Base-by-base conservation (phyloP, 2,329 filamentous ascomycete species). In the Ophidiomyces ophidiicola region DNA sequence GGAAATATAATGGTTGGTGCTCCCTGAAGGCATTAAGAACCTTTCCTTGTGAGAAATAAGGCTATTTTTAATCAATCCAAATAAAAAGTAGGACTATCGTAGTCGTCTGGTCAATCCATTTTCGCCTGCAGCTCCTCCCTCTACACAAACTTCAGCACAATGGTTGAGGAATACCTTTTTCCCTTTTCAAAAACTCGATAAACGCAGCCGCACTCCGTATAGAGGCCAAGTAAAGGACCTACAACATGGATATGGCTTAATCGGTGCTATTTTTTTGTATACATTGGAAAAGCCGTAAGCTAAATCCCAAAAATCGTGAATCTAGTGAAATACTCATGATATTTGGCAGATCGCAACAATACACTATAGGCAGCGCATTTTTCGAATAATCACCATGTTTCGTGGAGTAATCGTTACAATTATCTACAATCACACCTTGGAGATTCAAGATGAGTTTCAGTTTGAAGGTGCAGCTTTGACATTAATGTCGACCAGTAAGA, bases 181-280 rank as follows among this genome's bases (percentile, higher is more conserved):
- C n/a, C n/a, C n/a, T n/a, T n/a, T n/a, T n/a, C n/a, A n/a, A n/a
- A n/a, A n/a, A n/a, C n/a, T n/a, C n/a, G n/a, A n/a, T n/a, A n/a
- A n/a, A n/a, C n/a, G n/a, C n/a, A n/a, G n/a, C n/a, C n/a, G n/a
- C n/a, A n/a, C n/a, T n/a, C n/a, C n/a, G n/a, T n/a, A n/a, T n/a
- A n/a, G n/a, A n/a, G n/a, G n/a, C n/a, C n/a, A n/a, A n/a, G n/a
- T n/a, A n/a, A n/a, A n/a, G n/a, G n/a, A n/a, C n/a, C n/a, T n/a
- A n/a, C n/a, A n/a, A n/a, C n/a, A 26, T 8, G 48, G 45, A 18
- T 48, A 52, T 29, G 50, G 50, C n/a, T 37, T 52, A 12, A 52
- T 52, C 18, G 49, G 44, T 11, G 50, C 50, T n/a, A 44, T 25
- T 15, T 25, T 44, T n/a, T 19, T 50, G 3, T 47, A 46, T 32